Evolutionary conservation across 2,329 filamentous ascomycete genomes (phyloP).

Genomic region (Xylariales sp.): DNA sequence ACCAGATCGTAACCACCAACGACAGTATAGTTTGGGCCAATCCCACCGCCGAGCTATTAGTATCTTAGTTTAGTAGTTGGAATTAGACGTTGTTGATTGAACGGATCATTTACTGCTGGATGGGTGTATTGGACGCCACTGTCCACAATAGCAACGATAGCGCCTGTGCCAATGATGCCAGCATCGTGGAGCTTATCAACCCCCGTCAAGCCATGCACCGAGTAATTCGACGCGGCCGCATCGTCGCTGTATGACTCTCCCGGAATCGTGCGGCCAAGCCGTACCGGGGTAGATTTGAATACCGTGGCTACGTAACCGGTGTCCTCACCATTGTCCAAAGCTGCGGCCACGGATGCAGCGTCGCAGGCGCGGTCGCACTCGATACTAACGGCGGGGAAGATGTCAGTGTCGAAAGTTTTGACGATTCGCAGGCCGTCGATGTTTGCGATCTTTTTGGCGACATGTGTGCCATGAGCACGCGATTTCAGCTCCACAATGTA

Average conservation of each 20-base stretch:
- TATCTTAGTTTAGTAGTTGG: no score
- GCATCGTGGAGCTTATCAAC: conserved; percentile 15
- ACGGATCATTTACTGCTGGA: conserved; percentile 17
- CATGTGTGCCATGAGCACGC: conserved; percentile 10
- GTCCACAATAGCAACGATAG: conserved; percentile 17
- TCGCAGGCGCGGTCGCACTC: conserved; percentile 14
- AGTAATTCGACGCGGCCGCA: conserved; percentile 15
- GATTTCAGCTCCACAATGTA: conserved; percentile 19
- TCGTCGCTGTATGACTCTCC: conserved; percentile 16
- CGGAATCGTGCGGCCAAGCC: conserved; percentile 9
- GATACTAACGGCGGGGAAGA: conserved; percentile 18
- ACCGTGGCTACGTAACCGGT: conserved; percentile 14
- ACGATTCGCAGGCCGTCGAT: conserved; percentile 14
- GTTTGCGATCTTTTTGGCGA: conserved; percentile 10
- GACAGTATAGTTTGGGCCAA: conserved; percentile 17
- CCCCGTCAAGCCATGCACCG: conserved; percentile 16
- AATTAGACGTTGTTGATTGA: no score
- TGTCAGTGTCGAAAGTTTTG: conserved; percentile 17
- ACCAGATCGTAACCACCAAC: conserved; percentile 18
- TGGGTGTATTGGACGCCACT: conserved; percentile 18
- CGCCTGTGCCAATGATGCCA: conserved; percentile 19
- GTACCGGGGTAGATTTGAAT: conserved; percentile 14
- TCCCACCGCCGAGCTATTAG: conserved; percentile 17
- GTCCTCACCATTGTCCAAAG: conserved; percentile 10
- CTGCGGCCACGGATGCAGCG: conserved; percentile 10